Percentiles rank a stretch among this genome's conserved stretches.
These are phyloP conservation scores for Skeletonema potamos DNA, from an alignment of 108 stramenopile genomes.

Conservation along the genomic window DNA sequence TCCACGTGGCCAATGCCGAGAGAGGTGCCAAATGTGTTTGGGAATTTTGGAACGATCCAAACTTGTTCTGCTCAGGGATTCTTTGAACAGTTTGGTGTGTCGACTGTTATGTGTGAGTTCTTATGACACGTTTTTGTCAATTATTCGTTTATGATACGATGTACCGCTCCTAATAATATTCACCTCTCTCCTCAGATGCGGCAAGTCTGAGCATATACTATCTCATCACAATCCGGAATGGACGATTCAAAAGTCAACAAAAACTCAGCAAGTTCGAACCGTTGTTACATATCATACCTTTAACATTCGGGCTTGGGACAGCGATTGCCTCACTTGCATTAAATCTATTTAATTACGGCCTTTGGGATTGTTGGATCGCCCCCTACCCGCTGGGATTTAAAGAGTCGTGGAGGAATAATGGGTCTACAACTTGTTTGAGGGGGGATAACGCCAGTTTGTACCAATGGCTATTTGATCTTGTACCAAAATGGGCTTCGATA, in stretches of 20 bases:
- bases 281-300: conserved; percentile 9
- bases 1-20: conserved; percentile 39
- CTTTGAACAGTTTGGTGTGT: conserved; percentile 49
- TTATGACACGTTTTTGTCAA: no score
- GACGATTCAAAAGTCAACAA: conserved; percentile 5
- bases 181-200: conserved; percentile 46
- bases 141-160: no score
- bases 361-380: conserved; percentile 38
- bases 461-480: conserved; percentile 18
- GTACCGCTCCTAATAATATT: conserved; percentile 43
- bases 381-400: conserved; percentile 8
- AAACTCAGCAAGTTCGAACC: not conserved
- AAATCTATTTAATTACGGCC: conserved; percentile 17
- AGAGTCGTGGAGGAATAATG: conserved; percentile 2
- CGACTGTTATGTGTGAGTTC: not conserved
- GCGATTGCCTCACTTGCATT: conserved; percentile 14
- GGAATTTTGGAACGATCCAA: conserved; percentile 40
- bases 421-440: conserved; percentile 8
- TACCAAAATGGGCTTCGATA: conserved; percentile 8
- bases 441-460: conserved; percentile 30
- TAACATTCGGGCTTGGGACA: not conserved
- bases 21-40: conserved; percentile 26
- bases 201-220: conserved; percentile 36
- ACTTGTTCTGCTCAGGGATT: conserved; percentile 63
- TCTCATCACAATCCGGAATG: conserved; percentile 7